These are phyloP conservation scores for Populus hybrid DNA, from an alignment of 441 rosid genomes.

Conservation along the genomic window DNA sequence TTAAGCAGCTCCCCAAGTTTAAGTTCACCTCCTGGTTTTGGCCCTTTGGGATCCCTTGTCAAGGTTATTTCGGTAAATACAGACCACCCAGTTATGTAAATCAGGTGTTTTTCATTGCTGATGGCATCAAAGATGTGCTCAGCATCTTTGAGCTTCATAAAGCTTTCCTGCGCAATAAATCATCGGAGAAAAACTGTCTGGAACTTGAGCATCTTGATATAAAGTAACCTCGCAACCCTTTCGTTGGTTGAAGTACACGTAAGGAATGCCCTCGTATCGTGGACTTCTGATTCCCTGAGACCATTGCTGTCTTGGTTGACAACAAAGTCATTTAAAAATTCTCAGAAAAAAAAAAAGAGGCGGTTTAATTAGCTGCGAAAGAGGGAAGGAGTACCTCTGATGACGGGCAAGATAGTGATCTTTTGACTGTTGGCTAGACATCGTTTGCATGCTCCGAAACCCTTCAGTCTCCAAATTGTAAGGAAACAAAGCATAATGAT, in stretches of 20 bases:
- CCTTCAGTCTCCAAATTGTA: conserved; percentile 20
- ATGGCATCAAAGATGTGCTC: conserved; percentile 90
- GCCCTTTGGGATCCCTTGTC: conserved; percentile 69
- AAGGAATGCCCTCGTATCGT: conserved; percentile 73
- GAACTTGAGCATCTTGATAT: conserved; percentile 91
- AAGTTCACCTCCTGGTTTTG: conserved; percentile 64
- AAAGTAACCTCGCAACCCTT: conserved; percentile 74
- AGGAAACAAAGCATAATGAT: not conserved
- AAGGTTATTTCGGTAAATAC: conserved; percentile 73
- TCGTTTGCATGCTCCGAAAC: conserved; percentile 24
- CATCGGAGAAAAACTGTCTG: conserved; percentile 56
- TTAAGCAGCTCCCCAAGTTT: conserved; percentile 83
- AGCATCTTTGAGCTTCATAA: conserved; percentile 75
- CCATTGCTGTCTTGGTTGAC: conserved; percentile 59
- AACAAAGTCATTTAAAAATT: too few relatives aligned
- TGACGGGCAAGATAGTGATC: conserved; percentile 29
- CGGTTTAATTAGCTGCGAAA: too few relatives aligned
- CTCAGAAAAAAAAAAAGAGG: too few relatives aligned
- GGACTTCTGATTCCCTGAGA: conserved; percentile 53
- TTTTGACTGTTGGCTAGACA: conserved; percentile 40
- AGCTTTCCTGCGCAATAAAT: conserved; percentile 63
- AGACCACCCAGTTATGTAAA: conserved; percentile 97
- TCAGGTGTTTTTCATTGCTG: conserved; percentile 59
- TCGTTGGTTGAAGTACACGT: conserved; percentile 72
- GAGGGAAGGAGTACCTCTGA: conserved; percentile 20